Conservation (phyloP, 2,329 filamentous ascomycete genomes). For the Fusarium stilboides region DNA sequence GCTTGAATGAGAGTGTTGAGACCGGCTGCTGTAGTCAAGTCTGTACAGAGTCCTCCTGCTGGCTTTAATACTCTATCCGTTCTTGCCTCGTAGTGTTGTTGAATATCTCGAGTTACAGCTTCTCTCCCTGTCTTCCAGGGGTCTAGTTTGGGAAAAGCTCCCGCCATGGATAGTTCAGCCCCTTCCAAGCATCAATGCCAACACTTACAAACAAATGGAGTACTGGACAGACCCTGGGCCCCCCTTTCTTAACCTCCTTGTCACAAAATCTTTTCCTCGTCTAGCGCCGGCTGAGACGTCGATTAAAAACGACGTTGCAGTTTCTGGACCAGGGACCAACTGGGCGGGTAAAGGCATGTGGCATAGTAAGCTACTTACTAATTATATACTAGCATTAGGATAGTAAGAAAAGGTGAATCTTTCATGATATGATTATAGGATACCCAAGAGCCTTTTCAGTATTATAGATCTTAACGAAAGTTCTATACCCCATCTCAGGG, state of each 20-base stretch:
- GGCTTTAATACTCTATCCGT: conserved; percentile 40
- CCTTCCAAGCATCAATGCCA: conserved; percentile 2
- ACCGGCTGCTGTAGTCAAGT: conserved; percentile 35
- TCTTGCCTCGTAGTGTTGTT: conserved; percentile 14
- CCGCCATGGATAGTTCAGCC: conserved; percentile 24
- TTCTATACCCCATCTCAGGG: too few species aligned
- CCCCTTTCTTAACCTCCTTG: conserved; percentile 36
- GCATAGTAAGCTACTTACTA: too few species aligned
- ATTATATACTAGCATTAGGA: too few species aligned
- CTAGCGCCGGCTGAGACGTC: conserved; percentile 40
- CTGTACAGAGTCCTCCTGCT: conserved; percentile 22
- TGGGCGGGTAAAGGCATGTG: neutral
- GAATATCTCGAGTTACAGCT: conserved; percentile 33
- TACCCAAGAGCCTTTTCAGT: too few species aligned
- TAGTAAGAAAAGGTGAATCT: too few species aligned
- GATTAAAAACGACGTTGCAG: conserved; percentile 35
- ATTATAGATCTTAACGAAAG: too few species aligned
- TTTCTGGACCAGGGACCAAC: conserved; percentile 21
- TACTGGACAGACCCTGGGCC: conserved; percentile 26
- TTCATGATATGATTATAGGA: too few species aligned
- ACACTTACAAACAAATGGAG: neutral
- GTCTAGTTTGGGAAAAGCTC: conserved; percentile 24
- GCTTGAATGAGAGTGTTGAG: conserved; percentile 38
- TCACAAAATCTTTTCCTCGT: conserved; percentile 28
- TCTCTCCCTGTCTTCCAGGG: conserved; percentile 28